Evolutionary conservation across 2,329 filamentous ascomycete genomes (phyloP), one percentile per base, ranked within the genome.

Genomic region (Ilyonectria mors-panacis): DNA sequence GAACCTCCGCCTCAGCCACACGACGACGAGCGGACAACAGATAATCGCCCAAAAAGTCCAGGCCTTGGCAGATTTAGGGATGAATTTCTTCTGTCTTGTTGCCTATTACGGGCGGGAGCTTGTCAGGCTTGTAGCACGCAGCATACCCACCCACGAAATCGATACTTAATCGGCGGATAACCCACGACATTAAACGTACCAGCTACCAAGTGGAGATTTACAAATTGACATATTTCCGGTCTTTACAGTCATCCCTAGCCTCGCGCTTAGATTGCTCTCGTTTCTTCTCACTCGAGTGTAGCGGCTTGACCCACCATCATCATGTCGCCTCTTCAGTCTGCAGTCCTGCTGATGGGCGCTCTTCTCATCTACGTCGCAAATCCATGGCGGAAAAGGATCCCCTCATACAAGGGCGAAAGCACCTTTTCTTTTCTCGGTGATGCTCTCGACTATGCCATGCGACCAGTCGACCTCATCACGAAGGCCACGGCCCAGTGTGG

Each of bases 401-500:
- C 62, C 2, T 50, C 39, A 12, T 65, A 65, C 62, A 59, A 65
- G 33, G 62, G 62, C n/a, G 56, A 65, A 4, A n/a, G 56, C 12
- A 44, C 17, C 5, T 59, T 65, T 21, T 58, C 62, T 13, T 65
- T 65, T 35, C 62, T 65, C 10, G 44, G 62, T 3, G 62, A 65
- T 21, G 62, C 62, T 12, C 42, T 65, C 21, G 62, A 65, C 51
- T 65, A 65, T 39, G 56, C 56, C 33, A 65, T 50, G 30, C 53
- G 33, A 9, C 62, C 62, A 3, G 33, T 65, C n/a, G 62, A 65
- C 12, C 62, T 65, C 23, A 59, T 65, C 8, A 28, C 19, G 21
- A 65, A 55, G 48, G 62, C 62, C 48, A 65, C 62, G 21, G 19
- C 23, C 4, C 62, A 65, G 33, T 65, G 62, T 28, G 62, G 62